Evolutionary conservation across 768 basidiomycete genomes (phyloP).

Genomic region (Amanita pallidorosea): DNA sequence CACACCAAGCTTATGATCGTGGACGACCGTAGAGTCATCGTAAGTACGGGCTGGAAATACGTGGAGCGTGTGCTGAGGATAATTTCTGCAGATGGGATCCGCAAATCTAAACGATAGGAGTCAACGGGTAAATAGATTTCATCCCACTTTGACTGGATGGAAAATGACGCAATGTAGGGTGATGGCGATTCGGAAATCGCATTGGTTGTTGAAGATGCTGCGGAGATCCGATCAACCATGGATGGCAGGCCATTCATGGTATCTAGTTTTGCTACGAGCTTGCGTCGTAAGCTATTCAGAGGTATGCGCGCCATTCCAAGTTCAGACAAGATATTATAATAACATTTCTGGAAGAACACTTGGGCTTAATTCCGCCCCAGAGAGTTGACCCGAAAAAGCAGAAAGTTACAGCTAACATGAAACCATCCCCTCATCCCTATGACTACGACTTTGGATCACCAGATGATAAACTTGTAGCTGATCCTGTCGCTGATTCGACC

Average conservation of each 20-base stretch:
- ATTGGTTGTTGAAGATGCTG: conserved; percentile 81
- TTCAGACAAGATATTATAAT: background rate
- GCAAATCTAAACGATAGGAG: conserved; percentile 89
- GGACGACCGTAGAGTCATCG: conserved; percentile 84
- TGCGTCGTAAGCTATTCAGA: conserved; percentile 76
- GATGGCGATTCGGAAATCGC: conserved; percentile 95
- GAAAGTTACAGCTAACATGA: conserved; percentile 57
- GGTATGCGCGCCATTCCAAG: conserved; percentile 28
- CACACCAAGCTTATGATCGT: conserved; percentile 92
- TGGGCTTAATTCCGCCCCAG: conserved; percentile 80
- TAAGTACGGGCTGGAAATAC: conserved; percentile 23
- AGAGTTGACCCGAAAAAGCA: conserved; percentile 23
- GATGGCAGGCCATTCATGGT: conserved; percentile 65
- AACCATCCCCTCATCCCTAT: conserved; percentile 62
- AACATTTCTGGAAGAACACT: conserved; percentile 47
- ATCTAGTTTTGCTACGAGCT: conserved; percentile 69
- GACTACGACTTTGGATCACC: conserved; percentile 47
- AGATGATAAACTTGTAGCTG: conserved; percentile 62
- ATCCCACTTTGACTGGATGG: background rate
- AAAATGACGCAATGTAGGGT: conserved; percentile 34
- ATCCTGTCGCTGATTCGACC: conserved; percentile 62
- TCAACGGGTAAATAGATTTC: conserved; percentile 41
- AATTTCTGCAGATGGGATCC: conserved; percentile 65
- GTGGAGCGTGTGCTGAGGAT: background rate
- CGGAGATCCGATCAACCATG: conserved; percentile 69